Evolutionary conservation across 2,329 filamentous ascomycete genomes (phyloP).

Genomic region (Penicillium rolfsii): DNA sequence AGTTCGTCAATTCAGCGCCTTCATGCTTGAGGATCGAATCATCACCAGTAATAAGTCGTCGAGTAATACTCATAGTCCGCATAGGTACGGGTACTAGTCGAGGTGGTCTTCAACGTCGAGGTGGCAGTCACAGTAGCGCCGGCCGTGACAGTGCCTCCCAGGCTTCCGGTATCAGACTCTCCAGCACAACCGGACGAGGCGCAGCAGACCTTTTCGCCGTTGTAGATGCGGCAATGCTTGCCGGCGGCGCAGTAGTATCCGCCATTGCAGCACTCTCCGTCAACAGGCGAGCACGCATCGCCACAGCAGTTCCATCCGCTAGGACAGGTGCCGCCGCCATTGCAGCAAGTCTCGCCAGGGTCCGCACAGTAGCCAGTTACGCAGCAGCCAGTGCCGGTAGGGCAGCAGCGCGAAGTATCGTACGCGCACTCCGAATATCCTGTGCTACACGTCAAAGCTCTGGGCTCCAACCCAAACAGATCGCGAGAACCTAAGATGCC

Average conservation of each 20-base stretch:
- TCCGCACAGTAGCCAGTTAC: conserved; percentile 22
- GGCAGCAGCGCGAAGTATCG: conserved; percentile 21
- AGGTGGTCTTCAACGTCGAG: conserved; percentile 2
- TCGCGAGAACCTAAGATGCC: conserved; percentile 11
- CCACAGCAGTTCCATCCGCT: conserved; percentile 25
- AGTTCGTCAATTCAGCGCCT: background rate
- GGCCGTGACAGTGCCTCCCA: conserved; percentile 13
- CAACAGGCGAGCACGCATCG: conserved; percentile 17
- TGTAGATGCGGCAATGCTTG: conserved; percentile 18
- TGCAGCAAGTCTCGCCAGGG: conserved; percentile 20
- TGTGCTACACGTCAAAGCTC: conserved; percentile 9
- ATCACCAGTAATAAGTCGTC: conserved; percentile 26
- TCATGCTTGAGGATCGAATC: background rate
- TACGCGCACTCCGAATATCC: conserved; percentile 22
- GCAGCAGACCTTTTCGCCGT: conserved; percentile 22
- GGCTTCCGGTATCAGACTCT: conserved; percentile 6
- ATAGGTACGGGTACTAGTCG: conserved; percentile 1
- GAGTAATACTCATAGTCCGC: conserved; percentile 21
- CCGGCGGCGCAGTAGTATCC: conserved; percentile 24
- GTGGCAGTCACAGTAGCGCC: conserved; percentile 11
- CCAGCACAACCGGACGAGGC: conserved; percentile 17
- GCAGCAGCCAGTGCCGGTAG: conserved; percentile 17
- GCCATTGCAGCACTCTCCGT: conserved; percentile 21
- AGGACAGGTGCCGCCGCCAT: conserved; percentile 20
- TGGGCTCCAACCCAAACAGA: conserved; percentile 30